phyloP scores from a whole-genome alignment of 2,329 filamentous ascomycete genomes.

The Ascochyta clinopodiicola region DNA sequence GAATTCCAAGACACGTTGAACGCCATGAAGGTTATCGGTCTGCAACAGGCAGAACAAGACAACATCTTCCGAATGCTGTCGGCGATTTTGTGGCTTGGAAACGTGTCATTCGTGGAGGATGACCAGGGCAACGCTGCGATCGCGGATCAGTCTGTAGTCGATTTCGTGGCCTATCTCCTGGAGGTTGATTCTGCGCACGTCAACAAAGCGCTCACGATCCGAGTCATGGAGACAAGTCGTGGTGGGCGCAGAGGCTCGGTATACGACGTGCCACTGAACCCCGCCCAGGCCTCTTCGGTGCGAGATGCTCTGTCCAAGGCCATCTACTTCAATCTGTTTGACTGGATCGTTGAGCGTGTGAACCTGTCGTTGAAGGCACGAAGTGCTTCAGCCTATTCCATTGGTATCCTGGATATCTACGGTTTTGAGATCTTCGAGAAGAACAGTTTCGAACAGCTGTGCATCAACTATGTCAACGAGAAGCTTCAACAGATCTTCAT shows the following conservation, averaged over 20 bases:
- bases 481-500: conserved; percentile 99
- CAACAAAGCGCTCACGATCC: conserved; percentile 85
- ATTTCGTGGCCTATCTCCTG: conserved; percentile 92
- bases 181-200: conserved; percentile 84
- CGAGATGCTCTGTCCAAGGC: conserved; percentile 91
- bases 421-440: conserved; percentile 98
- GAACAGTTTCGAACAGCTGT: conserved; percentile 98
- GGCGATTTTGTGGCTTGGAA: conserved; percentile 91
- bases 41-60: conserved; percentile 88
- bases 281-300: conserved; percentile 82
- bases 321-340: conserved; percentile 97
- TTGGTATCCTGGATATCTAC: conserved; percentile 98
- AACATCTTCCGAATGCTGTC: conserved; percentile 96
- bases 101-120: conserved; percentile 88
- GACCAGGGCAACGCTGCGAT: conserved; percentile 88
- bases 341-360: conserved; percentile 95
- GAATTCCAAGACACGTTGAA: conserved; percentile 91
- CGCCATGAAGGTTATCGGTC: conserved; percentile 93
- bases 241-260: conserved; percentile 71
- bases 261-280: conserved; percentile 81
- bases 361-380: conserved; percentile 86
- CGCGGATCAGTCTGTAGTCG: conserved; percentile 85
- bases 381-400: conserved; percentile 78
- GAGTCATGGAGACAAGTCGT: conserved; percentile 77
- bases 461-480: conserved; percentile 99